phyloP scores from a whole-genome alignment of 345 rosid species.

The Clarkia xantiana region DNA sequence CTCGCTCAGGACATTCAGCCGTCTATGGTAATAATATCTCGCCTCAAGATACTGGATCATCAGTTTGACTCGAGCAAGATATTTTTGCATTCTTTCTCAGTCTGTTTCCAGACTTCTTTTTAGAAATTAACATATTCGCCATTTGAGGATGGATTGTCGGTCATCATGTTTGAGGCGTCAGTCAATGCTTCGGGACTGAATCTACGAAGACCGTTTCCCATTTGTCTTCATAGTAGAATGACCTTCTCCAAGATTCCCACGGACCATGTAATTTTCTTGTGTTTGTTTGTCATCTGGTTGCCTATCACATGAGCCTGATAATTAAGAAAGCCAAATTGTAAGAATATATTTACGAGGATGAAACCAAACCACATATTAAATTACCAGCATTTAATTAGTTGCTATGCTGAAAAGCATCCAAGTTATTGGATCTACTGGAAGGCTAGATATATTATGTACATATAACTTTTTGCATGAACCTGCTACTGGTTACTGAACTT shows the following conservation, averaged over 20 bases:
- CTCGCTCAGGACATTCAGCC: slow-evolving; percentile 57
- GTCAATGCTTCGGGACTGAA: slow-evolving; percentile 46
- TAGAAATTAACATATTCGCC: slow-evolving; percentile 74
- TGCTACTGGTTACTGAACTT: too few relatives aligned
- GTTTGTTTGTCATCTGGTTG: slow-evolving; percentile 71
- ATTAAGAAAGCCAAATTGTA: neutral
- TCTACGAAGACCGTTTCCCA: slow-evolving; percentile 80
- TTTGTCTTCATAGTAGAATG: slow-evolving; percentile 82
- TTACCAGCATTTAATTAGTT: too few relatives aligned
- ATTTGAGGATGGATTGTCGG: slow-evolving; percentile 17
- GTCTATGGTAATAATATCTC: slow-evolving; percentile 68
- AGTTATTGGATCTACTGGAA: too few relatives aligned
- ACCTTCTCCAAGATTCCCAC: slow-evolving; percentile 85
- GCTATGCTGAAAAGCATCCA: too few relatives aligned
- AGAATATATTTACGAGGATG: too few relatives aligned
- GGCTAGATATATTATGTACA: too few relatives aligned
- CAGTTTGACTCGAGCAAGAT: slow-evolving; percentile 82
- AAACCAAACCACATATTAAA: too few relatives aligned
- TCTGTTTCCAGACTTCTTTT: slow-evolving; percentile 73
- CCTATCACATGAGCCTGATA: slow-evolving; percentile 95
- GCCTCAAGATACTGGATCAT: slow-evolving; percentile 87
- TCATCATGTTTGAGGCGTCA: slow-evolving; percentile 25
- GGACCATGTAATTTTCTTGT: slow-evolving; percentile 66
- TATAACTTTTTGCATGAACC: too few relatives aligned
- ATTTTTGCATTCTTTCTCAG: slow-evolving; percentile 72